Conservation (phyloP, 306 rosid genomes). For the Comarum palustre region DNA sequence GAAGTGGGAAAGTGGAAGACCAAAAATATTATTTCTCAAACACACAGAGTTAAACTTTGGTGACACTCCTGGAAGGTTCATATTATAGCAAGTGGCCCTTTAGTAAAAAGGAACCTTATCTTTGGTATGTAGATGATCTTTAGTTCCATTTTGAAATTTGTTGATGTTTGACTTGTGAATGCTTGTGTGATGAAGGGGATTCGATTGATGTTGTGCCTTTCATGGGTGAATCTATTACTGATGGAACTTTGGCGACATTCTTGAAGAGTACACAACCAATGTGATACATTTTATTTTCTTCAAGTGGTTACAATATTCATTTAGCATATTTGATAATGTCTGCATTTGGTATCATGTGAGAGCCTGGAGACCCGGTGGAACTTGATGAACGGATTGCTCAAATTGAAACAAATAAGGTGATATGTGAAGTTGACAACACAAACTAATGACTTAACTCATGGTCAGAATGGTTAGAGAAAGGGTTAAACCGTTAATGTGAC, state of each 20-base stretch:
- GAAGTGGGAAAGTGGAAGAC: neutral
- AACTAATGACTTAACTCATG: no score
- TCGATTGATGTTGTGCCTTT: conserved; percentile 73
- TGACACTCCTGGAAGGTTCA: neutral
- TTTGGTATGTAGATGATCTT: neutral
- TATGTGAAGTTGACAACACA: no score
- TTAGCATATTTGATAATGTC: conserved; percentile 20
- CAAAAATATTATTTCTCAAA: neutral
- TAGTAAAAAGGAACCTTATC: neutral
- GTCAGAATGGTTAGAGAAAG: no score
- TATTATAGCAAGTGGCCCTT: neutral
- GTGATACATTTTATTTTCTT: neutral
- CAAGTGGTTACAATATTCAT: neutral
- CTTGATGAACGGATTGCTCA: conserved; percentile 81
- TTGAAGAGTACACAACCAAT: conserved; percentile 56
- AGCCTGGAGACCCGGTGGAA: conserved; percentile 67
- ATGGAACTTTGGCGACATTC: conserved; percentile 70
- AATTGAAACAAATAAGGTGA: conserved; percentile 83
- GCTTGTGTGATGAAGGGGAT: conserved; percentile 51
- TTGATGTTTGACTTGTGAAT: conserved; percentile 20
- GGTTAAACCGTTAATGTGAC: no score
- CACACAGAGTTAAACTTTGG: neutral
- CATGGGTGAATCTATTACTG: conserved; percentile 75
- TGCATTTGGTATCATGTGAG: conserved; percentile 40
- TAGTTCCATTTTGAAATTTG: neutral